Evolutionary conservation across 2,329 filamentous ascomycete genomes (phyloP).

Genomic region (Aspergillus fijiensis): DNA sequence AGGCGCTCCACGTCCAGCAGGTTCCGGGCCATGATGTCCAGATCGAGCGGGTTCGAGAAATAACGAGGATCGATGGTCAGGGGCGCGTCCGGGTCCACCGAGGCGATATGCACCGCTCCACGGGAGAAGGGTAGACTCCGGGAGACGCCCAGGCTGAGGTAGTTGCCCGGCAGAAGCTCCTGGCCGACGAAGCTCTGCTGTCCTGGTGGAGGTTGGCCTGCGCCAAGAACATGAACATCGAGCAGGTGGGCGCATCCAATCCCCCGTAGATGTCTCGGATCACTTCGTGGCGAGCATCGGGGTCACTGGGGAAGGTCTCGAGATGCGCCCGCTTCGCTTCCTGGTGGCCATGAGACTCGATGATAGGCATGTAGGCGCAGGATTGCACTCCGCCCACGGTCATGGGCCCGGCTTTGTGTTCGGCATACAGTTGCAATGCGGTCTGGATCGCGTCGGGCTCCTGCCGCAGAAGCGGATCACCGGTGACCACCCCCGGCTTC

Average conservation of each 20-base stretch:
- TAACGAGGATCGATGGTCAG: slow-evolving; percentile 8
- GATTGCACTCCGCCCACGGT: neutral
- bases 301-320: no score
- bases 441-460: neutral
- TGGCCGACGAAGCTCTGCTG: neutral
- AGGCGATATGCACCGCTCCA: slow-evolving; percentile 1
- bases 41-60: slow-evolving; percentile 13
- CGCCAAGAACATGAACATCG: no score
- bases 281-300: no score
- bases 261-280: no score
- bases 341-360: neutral
- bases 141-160: no score
- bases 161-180: no score
- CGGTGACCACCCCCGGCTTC: neutral
- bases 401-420: slow-evolving; percentile 12
- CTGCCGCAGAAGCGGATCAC: slow-evolving; percentile 10
- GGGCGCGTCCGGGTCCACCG: neutral
- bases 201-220: no score
- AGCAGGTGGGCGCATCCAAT: no score
- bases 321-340: no score
- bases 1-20: slow-evolving; percentile 13
- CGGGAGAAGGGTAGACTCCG: neutral
- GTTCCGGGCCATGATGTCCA: slow-evolving; percentile 18
- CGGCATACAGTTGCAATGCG: no score
- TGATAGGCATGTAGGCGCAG: neutral